A percentile compares a stretch with the other conserved stretches of the same genome.
Evolutionary conservation across 805 yeast genomes (phyloP).

Genomic region (Kazachstania africana): DNA sequence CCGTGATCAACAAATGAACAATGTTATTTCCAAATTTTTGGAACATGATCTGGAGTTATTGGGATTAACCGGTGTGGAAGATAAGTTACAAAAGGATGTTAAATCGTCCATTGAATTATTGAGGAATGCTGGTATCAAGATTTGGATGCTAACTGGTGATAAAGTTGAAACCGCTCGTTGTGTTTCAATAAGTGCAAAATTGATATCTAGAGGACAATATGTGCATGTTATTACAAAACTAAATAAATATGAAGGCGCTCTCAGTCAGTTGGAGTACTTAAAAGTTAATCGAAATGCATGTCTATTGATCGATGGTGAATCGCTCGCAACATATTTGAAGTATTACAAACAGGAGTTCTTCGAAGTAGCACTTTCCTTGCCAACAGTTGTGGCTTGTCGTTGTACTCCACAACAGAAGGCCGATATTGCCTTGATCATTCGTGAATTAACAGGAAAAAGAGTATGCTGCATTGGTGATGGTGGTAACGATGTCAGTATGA

Average conservation of each 20-base stretch:
- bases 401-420: constrained; percentile 99
- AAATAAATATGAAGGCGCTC: constrained; percentile 47
- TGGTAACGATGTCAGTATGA: constrained; percentile 98
- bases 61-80: constrained; percentile 97
- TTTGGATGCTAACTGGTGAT: constrained; percentile 99
- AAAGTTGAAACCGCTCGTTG: constrained; percentile 97
- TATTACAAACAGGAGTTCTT: constrained; percentile 64
- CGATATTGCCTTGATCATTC: constrained; percentile 75
- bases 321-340: constrained; percentile 57
- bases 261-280: constrained; percentile 64
- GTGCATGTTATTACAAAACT: constrained; percentile 76
- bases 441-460: constrained; percentile 69
- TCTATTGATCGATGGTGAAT: constrained; percentile 87
- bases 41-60: constrained; percentile 77
- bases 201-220: constrained; percentile 87
- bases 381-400: constrained; percentile 96
- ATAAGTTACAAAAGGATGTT: constrained; percentile 81
- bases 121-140: constrained; percentile 92
- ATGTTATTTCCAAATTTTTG: constrained; percentile 52
- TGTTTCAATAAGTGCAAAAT: constrained; percentile 90
- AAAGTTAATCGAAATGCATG: constrained; percentile 46
- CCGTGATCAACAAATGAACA: constrained; percentile 66
- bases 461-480: constrained; percentile 99
- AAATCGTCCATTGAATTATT: constrained; percentile 84
- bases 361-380: constrained; percentile 61